Evolutionary conservation across 1,284 basidiomycete genomes (phyloP), one percentile per base, ranked within the genome.

Genomic region (Papiliotrema fonsecae): DNA sequence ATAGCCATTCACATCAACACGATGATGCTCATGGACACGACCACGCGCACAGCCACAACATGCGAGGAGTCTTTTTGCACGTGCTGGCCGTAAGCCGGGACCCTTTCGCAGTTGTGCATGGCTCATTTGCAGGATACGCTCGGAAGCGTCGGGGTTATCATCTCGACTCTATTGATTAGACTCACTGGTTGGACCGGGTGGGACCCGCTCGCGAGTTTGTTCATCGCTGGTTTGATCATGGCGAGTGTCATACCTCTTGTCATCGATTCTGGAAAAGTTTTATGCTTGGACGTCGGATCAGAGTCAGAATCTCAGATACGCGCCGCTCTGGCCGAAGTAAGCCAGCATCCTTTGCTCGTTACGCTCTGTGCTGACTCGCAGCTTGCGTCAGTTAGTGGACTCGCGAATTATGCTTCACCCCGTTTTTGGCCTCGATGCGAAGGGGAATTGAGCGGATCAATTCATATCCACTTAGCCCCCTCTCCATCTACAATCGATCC

Each of bases 101-200:
- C n/a, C n/a, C 36, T 44, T 55, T 35, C 41, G 46, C 13, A 13
- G 27, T 39, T 21, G 32, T 34, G 10, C 26, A 3, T 18, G 19
- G 39, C 51, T 55, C 24, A 54, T 24, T 22, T 31, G 18, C 27
- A 61, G 59, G 59, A 61, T 28, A 61, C 59, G 3, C 48, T 61
- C 13, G 60, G 58, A 13, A 57, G 51, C 10, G 93, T 98, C 18
- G 96, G 96, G n/a, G 96, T 99, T 7, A 98, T 99, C 65, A 81
- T 97, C 47, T 97, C 93, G 21, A 99, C 96, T 3, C 76, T 98
- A 14, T 80, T 98, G 51, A 98, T 99, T 58, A 85, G 94, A 61
- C 85, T 85, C 52, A 98, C 96, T 61, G 94, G 94, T n/a, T 98
- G 93, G 93, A 98, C 96, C 2, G 93, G 93, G 16, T 99, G 97